Evolutionary conservation across 2,329 filamentous ascomycete genomes (phyloP).

Genomic region (Cercospora citrullina): DNA sequence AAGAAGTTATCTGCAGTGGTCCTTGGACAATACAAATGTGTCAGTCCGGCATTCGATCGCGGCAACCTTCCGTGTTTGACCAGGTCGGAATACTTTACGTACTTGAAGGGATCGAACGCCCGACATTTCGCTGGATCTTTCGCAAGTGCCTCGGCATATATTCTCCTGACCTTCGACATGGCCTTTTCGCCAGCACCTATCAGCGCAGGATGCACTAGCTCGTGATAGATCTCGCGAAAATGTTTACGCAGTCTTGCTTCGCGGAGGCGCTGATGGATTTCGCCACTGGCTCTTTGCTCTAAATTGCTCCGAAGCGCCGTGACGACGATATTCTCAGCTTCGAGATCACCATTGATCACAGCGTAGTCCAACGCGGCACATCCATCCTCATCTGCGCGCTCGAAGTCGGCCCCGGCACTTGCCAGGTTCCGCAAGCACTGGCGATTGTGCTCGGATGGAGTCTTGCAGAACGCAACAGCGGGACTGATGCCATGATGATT

Average conservation of each 20-base stretch:
- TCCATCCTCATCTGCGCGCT: slow-evolving; percentile 38
- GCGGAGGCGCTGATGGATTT: not conserved
- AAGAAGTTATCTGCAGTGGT: not conserved
- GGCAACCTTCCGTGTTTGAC: slow-evolving; percentile 1
- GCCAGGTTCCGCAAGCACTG: slow-evolving; percentile 26
- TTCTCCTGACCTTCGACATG: not conserved
- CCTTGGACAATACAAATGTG: not conserved
- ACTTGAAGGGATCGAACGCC: slow-evolving; percentile 9
- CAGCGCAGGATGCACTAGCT: slow-evolving; percentile 8
- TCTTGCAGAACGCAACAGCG: too few species aligned
- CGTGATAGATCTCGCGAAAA: slow-evolving; percentile 12
- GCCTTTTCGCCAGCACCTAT: not conserved
- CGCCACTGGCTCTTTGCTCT: not conserved
- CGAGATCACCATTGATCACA: slow-evolving; percentile 32
- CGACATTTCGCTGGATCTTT: not conserved
- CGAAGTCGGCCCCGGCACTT: slow-evolving; percentile 38
- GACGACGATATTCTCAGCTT: slow-evolving; percentile 8
- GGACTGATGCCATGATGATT: too few species aligned
- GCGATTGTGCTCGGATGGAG: too few species aligned
- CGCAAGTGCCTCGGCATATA: not conserved
- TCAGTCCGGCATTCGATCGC: slow-evolving; percentile 8
- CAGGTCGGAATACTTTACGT: slow-evolving; percentile 5
- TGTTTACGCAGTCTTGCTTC: slow-evolving; percentile 9
- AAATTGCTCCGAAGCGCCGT: not conserved
- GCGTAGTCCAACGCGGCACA: slow-evolving; percentile 44